Evolutionary conservation across 2,329 filamentous ascomycete genomes (phyloP), one percentile per base, ranked within the genome.

Genomic region (Graphiopsis chlorocephala): DNA sequence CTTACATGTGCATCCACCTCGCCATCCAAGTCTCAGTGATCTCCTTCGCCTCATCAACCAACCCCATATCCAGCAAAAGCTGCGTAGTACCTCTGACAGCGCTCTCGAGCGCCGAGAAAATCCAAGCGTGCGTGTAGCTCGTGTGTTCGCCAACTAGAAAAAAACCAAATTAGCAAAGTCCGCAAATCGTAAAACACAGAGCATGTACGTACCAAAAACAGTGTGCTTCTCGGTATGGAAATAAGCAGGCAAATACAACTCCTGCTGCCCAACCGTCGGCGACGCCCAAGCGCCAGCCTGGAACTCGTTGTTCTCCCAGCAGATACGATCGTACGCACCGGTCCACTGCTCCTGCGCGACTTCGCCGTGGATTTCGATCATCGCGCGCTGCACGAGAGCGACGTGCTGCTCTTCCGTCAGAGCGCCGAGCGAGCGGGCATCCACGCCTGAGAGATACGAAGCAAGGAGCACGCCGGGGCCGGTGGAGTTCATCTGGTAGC

Each of bases 41-140:
- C 38, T 81, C 76, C 77, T 90, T 90, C 0, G 88, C 88, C 76
- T 90, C 88, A 72, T 90, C 88, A 0, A 90, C 87, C 50, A 90
- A 74, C 0, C 88, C 88, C 72, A 90, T 77, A 74, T 84, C 84
- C 20, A 90, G 77, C 73, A 90, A 75, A 66, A 90, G 69, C 75
- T 91, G 87, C 4, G 86, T 82, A 0, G 86, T 85, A 0, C 88
- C 87, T 1, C 89, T 80, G 1, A 91, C 85, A 0, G 86, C 88
- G 12, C 85, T 88, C 72, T 91, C 88, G 4, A 91, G 77, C 0
- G 89, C 88, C 2, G 84, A 86, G 33, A 84, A 84, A 58, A 90
- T 88, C 88, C 88, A 91, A 1, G 87, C 88, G 71, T 91, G 89
- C 0, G 89, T 92, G 72, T 88, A 90, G 7, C 83, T 85, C 0